Evolutionary conservation across 179 eudicot genomes (phyloP).

Genomic region (Silene coronaria): DNA sequence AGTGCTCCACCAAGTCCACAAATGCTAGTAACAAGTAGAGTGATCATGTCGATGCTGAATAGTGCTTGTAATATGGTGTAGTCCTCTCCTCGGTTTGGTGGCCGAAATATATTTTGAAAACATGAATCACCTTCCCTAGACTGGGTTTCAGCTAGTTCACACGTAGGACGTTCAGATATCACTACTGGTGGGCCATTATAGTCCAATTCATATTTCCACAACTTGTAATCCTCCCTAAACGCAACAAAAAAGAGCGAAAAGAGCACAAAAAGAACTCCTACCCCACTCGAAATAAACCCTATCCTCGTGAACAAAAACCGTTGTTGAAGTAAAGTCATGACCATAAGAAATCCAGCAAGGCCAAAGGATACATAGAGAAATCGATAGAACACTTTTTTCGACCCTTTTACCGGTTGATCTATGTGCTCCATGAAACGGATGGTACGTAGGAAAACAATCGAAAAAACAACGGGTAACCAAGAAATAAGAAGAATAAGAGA

Average conservation of each 20-base stretch:
- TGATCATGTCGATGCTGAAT: conserved; percentile 18
- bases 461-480: conserved; percentile 33
- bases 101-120: conserved; percentile 17
- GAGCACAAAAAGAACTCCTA: conserved; percentile 10
- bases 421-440: conserved; percentile 21
- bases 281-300: conserved; percentile 12
- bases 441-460: conserved; percentile 21
- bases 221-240: conserved; percentile 13
- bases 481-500: conserved; percentile 28
- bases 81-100: conserved; percentile 21
- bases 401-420: conserved; percentile 19
- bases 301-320: not conserved
- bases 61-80: conserved; percentile 22
- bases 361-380: conserved; percentile 28
- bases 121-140: conserved; percentile 5
- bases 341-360: conserved; percentile 18
- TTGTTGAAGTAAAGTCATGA: conserved; percentile 18
- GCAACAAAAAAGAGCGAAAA: conserved; percentile 6
- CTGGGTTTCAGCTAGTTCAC: not conserved
- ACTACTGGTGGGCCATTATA: too few relatives aligned
- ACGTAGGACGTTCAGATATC: not conserved
- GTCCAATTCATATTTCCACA: not conserved
- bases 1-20: conserved; percentile 23
- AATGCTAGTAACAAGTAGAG: not conserved
- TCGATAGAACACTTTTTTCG: conserved; percentile 19